These are phyloP conservation scores for Apium graveolens DNA, from an alignment of 129 eudicot species.

Conservation along the genomic window DNA sequence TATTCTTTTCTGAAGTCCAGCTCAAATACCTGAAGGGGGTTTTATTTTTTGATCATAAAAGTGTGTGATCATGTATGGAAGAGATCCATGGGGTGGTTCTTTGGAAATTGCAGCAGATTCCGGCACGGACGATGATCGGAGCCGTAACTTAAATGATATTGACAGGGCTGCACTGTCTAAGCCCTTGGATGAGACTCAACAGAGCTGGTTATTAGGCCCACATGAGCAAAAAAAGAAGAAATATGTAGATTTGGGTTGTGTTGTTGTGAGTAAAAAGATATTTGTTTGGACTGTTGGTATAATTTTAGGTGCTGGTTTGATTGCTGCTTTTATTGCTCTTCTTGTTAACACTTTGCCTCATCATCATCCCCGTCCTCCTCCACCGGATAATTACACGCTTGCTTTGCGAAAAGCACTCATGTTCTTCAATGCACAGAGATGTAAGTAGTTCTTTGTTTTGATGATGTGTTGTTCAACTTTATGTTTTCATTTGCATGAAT, in stretches of 20 bases:
- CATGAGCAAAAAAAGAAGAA: conserved; percentile 92
- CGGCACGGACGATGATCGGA: conserved; percentile 80
- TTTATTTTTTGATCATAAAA: not conserved
- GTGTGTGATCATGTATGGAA: conserved; percentile 49
- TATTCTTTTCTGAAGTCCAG: not conserved
- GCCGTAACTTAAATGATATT: conserved; percentile 61
- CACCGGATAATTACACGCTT: conserved; percentile 74
- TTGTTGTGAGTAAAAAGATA: conserved; percentile 81
- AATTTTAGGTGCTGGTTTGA: conserved; percentile 59
- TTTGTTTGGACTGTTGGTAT: conserved; percentile 75
- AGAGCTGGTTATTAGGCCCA: conserved; percentile 90
- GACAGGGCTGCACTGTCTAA: conserved; percentile 75
- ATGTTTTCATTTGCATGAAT: not conserved
- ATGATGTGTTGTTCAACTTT: not conserved
- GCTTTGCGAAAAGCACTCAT: conserved; percentile 77
- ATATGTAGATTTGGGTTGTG: conserved; percentile 80
- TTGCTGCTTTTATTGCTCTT: conserved; percentile 51
- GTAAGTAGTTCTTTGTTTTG: conserved; percentile 35
- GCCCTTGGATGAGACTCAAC: conserved; percentile 79
- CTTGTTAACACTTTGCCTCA: conserved; percentile 63
- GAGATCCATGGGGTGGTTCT: conserved; percentile 97
- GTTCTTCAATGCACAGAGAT: conserved; percentile 83
- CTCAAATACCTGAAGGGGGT: not conserved
- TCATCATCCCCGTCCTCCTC: conserved; percentile 49
- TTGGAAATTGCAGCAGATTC: conserved; percentile 83